phyloP scores from a whole-genome alignment of 257 asterid species.

The Penstemon eatonii region DNA sequence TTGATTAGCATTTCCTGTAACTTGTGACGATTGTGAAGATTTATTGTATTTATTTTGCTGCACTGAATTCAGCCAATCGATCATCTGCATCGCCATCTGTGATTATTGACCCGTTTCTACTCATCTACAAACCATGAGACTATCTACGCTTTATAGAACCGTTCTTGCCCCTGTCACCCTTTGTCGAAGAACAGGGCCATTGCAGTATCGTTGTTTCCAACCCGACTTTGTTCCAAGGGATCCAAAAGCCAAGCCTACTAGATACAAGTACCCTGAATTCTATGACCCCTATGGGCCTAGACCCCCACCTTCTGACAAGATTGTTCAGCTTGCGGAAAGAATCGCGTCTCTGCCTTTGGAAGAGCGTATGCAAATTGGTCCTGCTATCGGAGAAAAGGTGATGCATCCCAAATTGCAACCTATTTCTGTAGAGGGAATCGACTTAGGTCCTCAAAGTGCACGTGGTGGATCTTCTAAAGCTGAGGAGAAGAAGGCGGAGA shows the following conservation, averaged over 20 bases:
- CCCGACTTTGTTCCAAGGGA: slow-evolving; percentile 70
- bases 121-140: slow-evolving; percentile 44
- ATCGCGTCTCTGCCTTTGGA: slow-evolving; percentile 60
- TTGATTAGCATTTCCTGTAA: too few relatives aligned
- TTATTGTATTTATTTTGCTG: background rate
- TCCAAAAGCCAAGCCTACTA: slow-evolving; percentile 58
- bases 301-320: slow-evolving; percentile 71
- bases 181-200: slow-evolving; percentile 35
- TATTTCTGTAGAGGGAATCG: slow-evolving; percentile 52
- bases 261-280: slow-evolving; percentile 61
- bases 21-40: too few relatives aligned
- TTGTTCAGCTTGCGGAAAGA: slow-evolving; percentile 63
- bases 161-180: slow-evolving; percentile 30
- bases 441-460: slow-evolving; percentile 42
- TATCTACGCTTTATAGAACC: slow-evolving; percentile 39
- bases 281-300: slow-evolving; percentile 81
- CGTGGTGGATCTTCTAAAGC: slow-evolving; percentile 49
- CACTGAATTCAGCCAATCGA: slow-evolving; percentile 2
- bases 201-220: slow-evolving; percentile 64
- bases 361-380: slow-evolving; percentile 55
- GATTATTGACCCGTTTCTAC: slow-evolving; percentile 10
- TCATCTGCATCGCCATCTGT: background rate
- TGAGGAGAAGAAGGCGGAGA: slow-evolving; percentile 77
- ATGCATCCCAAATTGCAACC: slow-evolving; percentile 57
- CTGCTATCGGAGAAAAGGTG: slow-evolving; percentile 45